A percentile compares a stretch with the other conserved stretches of the same genome.
These are phyloP conservation scores for Proliferodiscus dingleyae DNA, from an alignment of 2,329 filamentous ascomycete species.

Conservation along the genomic window DNA sequence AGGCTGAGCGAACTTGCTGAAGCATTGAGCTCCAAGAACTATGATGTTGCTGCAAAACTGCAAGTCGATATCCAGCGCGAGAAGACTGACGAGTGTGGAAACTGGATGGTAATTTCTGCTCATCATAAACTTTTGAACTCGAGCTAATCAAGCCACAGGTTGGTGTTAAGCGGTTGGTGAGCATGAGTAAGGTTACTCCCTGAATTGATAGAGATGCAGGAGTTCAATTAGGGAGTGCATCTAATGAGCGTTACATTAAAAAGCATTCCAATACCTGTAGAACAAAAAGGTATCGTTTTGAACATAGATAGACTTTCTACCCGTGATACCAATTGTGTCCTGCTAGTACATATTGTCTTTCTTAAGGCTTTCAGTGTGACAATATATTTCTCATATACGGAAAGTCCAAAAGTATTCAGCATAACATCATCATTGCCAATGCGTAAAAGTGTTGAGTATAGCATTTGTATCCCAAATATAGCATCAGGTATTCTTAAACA, in stretches of 20 bases:
- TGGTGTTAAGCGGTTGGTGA: slow-evolving; percentile 71
- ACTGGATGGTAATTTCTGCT: slow-evolving; percentile 74
- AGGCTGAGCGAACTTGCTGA: slow-evolving; percentile 60
- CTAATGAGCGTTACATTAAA: not conserved
- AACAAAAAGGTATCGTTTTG: not conserved
- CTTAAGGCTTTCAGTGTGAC: not conserved
- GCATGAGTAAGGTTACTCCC: slow-evolving; percentile 73
- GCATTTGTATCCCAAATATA: no score
- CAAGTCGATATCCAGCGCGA: slow-evolving; percentile 73
- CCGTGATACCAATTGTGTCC: not conserved
- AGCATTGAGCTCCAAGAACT: slow-evolving; percentile 65
- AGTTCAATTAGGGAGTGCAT: not conserved
- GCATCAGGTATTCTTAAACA: not conserved
- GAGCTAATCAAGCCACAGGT: slow-evolving; percentile 50
- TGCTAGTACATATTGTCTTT: no score
- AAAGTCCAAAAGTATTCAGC: no score
- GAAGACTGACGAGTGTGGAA: slow-evolving; percentile 74
- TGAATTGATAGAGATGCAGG: slow-evolving; percentile 10
- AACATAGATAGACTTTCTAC: not conserved
- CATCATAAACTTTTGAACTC: not conserved
- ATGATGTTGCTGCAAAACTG: slow-evolving; percentile 59
- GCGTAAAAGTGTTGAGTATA: no score
- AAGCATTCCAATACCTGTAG: not conserved
- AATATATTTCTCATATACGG: no score
- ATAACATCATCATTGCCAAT: no score